These are phyloP conservation scores for Strombidium stylifer DNA, from an alignment of 73 alveolate genomes.

Conservation along the genomic window DNA sequence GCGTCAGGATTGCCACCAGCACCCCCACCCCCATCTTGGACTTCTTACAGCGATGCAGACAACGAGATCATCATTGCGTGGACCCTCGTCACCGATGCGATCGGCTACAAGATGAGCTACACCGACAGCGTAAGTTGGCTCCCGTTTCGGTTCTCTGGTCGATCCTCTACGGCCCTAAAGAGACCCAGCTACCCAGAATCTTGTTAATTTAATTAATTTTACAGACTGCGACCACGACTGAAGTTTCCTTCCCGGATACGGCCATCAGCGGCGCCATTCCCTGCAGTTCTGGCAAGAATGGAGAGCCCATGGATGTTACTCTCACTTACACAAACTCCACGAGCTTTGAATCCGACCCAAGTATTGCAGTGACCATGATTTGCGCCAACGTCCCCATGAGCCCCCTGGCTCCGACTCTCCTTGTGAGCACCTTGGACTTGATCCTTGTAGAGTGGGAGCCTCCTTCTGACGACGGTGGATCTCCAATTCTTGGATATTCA, in stretches of 20 bases:
- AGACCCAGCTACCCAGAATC: too few relatives aligned
- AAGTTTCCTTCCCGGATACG: too few relatives aligned
- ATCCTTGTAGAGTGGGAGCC: constrained; percentile 69
- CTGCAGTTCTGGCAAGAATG: background rate
- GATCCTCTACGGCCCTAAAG: too few relatives aligned
- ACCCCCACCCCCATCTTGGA: too few relatives aligned
- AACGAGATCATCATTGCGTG: background rate
- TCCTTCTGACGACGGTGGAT: constrained; percentile 71
- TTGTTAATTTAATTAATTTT: too few relatives aligned
- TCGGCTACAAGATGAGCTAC: background rate
- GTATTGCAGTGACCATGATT: constrained; percentile 42
- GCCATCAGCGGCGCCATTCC: constrained; percentile 10
- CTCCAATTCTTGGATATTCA: constrained; percentile 67
- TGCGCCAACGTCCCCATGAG: constrained; percentile 56
- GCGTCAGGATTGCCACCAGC: too few relatives aligned
- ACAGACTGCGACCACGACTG: too few relatives aligned
- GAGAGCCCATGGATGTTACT: background rate
- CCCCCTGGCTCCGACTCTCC: constrained; percentile 33
- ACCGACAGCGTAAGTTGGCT: background rate
- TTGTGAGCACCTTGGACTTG: constrained; percentile 45
- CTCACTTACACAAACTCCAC: background rate
- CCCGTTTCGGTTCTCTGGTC: too few relatives aligned
- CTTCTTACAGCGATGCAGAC: too few relatives aligned
- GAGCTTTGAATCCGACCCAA: constrained; percentile 40
- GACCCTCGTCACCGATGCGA: background rate